These are phyloP conservation scores for Jackrogersella multiformis DNA, from an alignment of 495 filamentous ascomycete species.

Conservation along the genomic window DNA sequence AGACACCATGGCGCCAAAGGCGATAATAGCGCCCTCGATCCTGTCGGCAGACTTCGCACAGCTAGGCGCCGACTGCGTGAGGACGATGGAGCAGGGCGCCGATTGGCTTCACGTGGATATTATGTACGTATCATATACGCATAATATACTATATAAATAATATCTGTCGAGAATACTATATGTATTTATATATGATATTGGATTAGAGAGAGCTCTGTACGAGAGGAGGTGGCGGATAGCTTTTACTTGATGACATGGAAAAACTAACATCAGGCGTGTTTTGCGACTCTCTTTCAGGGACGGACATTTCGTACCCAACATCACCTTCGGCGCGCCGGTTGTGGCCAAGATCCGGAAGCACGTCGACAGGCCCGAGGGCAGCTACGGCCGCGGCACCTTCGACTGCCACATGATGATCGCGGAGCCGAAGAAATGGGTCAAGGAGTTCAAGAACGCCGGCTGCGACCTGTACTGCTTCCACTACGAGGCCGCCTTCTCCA, in stretches of 20 bases:
- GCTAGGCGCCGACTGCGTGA: constrained; percentile 82
- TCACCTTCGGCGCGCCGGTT: constrained; percentile 93
- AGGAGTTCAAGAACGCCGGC: constrained; percentile 89
- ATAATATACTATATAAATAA: no score
- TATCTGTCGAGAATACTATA: no score
- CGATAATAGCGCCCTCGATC: constrained; percentile 97
- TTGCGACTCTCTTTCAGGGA: constrained; percentile 59
- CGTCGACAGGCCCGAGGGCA: constrained; percentile 65
- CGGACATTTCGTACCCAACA: constrained; percentile 97
- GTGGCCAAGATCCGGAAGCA: constrained; percentile 91
- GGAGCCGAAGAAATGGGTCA: constrained; percentile 99
- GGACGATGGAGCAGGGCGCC: constrained; percentile 81
- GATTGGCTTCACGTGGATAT: constrained; percentile 94
- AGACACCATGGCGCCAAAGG: constrained; percentile 78
- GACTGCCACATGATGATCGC: constrained; percentile 99
- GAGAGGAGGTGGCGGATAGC: background rate
- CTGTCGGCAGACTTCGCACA: constrained; percentile 94
- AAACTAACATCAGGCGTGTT: constrained; percentile 28
- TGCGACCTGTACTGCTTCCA: constrained; percentile 99
- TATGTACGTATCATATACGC: constrained; percentile 63
- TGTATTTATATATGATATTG: background rate
- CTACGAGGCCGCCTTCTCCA: constrained; percentile 95
- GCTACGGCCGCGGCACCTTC: constrained; percentile 84
- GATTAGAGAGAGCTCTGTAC: background rate
- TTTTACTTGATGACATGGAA: background rate